phyloP scores from a whole-genome alignment of 371 early-diverging fungal species.

The Syncephalastrum contaminatum region DNA sequence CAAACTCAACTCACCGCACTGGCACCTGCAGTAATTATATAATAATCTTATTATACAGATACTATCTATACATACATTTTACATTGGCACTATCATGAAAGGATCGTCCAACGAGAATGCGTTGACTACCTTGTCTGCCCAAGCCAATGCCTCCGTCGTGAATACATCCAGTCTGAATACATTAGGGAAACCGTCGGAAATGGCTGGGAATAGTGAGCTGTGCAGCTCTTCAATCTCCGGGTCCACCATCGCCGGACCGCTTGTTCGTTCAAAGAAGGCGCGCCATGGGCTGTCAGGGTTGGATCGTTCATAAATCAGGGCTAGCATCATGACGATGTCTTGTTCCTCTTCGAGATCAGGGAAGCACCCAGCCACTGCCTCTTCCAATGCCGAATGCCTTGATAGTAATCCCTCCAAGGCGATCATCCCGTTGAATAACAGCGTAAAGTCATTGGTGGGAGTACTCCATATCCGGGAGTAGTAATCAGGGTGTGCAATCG shows the following conservation, averaged over 20 bases:
- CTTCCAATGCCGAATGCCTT: conserved; percentile 20
- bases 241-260: conserved; percentile 25
- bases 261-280: conserved; percentile 22
- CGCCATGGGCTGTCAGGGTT: conserved; percentile 26
- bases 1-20: conserved; percentile 6
- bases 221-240: conserved; percentile 42
- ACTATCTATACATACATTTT: background rate
- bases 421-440: conserved; percentile 18
- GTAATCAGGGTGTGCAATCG: conserved; percentile 27
- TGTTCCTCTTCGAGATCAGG: conserved; percentile 49
- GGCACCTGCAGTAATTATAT: too few species aligned
- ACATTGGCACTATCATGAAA: conserved; percentile 34
- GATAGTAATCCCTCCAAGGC: conserved; percentile 25
- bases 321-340: conserved; percentile 47
- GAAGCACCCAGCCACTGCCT: conserved; percentile 23
- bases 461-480: background rate
- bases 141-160: conserved; percentile 35
- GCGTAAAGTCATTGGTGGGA: conserved; percentile 6
- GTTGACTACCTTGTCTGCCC: conserved; percentile 39
- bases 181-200: conserved; percentile 38
- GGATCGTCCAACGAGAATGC: conserved; percentile 30
- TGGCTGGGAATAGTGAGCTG: conserved; percentile 38
- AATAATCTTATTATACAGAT: too few species aligned
- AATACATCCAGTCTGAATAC: conserved; percentile 32
- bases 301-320: conserved; percentile 36